Conservation (phyloP, 768 basidiomycete genomes). For the Pleurotus giganteus region DNA sequence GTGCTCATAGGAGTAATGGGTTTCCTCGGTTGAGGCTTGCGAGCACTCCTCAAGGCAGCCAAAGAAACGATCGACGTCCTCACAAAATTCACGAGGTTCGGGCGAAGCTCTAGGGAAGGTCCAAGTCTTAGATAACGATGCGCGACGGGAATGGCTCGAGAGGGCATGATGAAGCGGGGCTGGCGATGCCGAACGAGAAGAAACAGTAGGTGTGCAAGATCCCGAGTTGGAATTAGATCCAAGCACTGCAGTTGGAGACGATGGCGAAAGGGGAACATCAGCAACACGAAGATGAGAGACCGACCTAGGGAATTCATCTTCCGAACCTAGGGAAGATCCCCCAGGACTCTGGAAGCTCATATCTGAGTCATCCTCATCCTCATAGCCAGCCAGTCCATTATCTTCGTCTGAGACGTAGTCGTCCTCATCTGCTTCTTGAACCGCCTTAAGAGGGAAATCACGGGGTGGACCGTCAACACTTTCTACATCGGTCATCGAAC, state of each 20-base stretch:
- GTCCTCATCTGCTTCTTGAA: conserved; percentile 53
- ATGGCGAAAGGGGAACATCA: conserved; percentile 15
- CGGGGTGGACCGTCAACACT: conserved; percentile 37
- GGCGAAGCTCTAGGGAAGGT: conserved; percentile 51
- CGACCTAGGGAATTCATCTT: conserved; percentile 43
- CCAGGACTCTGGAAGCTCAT: conserved; percentile 40
- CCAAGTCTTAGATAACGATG: conserved; percentile 67
- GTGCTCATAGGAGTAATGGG: conserved; percentile 46
- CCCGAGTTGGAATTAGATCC: neutral
- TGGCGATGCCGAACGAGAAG: conserved; percentile 15
- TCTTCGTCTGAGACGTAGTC: conserved; percentile 46
- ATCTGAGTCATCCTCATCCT: conserved; percentile 66
- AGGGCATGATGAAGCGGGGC: conserved; percentile 13
- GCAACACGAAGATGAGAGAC: conserved; percentile 23
- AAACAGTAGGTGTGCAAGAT: neutral
- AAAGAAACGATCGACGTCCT: conserved; percentile 77
- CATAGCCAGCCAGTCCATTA: conserved; percentile 61
- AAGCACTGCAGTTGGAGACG: neutral
- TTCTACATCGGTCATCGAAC: conserved; percentile 71
- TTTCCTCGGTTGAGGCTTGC: conserved; percentile 40
- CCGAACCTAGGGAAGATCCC: conserved; percentile 53
- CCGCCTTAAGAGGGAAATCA: conserved; percentile 49
- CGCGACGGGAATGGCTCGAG: conserved; percentile 26
- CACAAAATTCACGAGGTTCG: conserved; percentile 20
- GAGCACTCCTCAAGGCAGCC: conserved; percentile 55